Percentiles rank a stretch among this genome's conserved stretches.
Conservation (phyloP, 1,284 basidiomycete genomes). For the Rhodotorula sp. region DNA sequence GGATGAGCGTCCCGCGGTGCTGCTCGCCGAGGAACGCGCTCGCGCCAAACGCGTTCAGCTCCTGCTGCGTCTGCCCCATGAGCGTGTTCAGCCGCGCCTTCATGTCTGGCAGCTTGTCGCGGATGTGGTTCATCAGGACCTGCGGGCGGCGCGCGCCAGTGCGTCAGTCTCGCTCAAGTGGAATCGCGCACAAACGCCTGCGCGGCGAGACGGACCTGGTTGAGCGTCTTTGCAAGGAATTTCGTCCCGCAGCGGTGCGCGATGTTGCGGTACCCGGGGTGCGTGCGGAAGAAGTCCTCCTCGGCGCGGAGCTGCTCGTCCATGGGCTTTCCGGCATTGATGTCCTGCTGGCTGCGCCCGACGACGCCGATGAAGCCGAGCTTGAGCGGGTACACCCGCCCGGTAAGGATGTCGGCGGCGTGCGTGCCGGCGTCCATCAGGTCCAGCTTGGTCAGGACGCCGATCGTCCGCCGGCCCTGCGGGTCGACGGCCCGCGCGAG, state of each 20-base stretch:
- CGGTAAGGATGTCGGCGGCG: slow-evolving; percentile 92
- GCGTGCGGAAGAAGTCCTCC: slow-evolving; percentile 86
- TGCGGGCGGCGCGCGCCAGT: slow-evolving; percentile 49
- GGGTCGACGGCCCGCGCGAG: slow-evolving; percentile 93
- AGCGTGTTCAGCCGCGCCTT: slow-evolving; percentile 96
- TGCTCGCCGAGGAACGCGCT: slow-evolving; percentile 81
- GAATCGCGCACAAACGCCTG: no score
- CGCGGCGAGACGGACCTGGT: slow-evolving; percentile 63
- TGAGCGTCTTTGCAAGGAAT: slow-evolving; percentile 90
- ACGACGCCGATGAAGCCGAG: slow-evolving; percentile 97
- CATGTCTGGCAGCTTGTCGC: slow-evolving; percentile 99
- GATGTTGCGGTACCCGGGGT: slow-evolving; percentile 92
- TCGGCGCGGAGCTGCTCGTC: slow-evolving; percentile 80
- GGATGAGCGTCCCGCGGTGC: slow-evolving; percentile 83
- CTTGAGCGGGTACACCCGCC: slow-evolving; percentile 94
- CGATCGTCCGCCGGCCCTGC: slow-evolving; percentile 91
- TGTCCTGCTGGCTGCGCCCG: slow-evolving; percentile 96
- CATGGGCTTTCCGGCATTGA: slow-evolving; percentile 86
- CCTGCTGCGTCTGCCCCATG: slow-evolving; percentile 99
- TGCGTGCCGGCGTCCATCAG: slow-evolving; percentile 99
- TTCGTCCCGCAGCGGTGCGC: slow-evolving; percentile 96
- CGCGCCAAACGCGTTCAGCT: slow-evolving; percentile 94
- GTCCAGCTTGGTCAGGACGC: slow-evolving; percentile 94
- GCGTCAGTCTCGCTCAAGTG: not conserved
- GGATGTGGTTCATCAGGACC: slow-evolving; percentile 96